Evolutionary conservation across 1,284 basidiomycete species (phyloP).

Genomic region (Ustilago nuda): DNA sequence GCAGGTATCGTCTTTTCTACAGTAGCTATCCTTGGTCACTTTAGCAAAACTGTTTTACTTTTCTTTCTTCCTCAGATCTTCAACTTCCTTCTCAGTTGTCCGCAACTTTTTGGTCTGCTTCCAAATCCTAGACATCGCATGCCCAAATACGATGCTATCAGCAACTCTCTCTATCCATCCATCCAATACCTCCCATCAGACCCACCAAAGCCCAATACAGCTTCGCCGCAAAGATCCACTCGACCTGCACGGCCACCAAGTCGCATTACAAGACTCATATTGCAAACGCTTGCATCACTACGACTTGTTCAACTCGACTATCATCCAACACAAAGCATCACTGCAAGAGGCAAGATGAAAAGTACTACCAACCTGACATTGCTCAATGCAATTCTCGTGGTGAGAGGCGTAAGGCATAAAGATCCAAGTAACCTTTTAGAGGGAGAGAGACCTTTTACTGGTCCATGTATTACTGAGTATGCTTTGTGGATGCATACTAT

Average conservation of each 20-base stretch:
- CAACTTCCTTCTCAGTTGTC: slow-evolving; percentile 94
- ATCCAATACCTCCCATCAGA: slow-evolving; percentile 43
- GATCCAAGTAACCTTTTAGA: neutral
- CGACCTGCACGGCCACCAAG: slow-evolving; percentile 20
- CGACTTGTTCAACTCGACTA: slow-evolving; percentile 45
- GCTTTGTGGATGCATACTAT: slow-evolving; percentile 58
- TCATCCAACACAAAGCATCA: slow-evolving; percentile 10
- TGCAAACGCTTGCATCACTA: slow-evolving; percentile 31
- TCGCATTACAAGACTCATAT: slow-evolving; percentile 16
- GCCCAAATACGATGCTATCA: slow-evolving; percentile 72
- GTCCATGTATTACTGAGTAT: slow-evolving; percentile 51
- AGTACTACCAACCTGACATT: slow-evolving; percentile 65
- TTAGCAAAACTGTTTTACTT: slow-evolving; percentile 92
- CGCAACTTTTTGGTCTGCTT: slow-evolving; percentile 92
- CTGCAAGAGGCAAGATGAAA: slow-evolving; percentile 20
- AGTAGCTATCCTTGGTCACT: slow-evolving; percentile 77
- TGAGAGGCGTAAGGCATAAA: slow-evolving; percentile 44
- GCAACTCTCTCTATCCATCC: slow-evolving; percentile 49
- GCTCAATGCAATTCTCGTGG: slow-evolving; percentile 64
- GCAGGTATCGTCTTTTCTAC: slow-evolving; percentile 73
- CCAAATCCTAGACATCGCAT: slow-evolving; percentile 93
- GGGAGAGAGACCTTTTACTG: slow-evolving; percentile 9
- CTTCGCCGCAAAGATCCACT: slow-evolving; percentile 20
- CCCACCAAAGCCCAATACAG: neutral
- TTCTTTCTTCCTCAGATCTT: slow-evolving; percentile 99